phyloP scores from a whole-genome alignment of 2,329 filamentous ascomycete species.

The Fusarium sp. region DNA sequence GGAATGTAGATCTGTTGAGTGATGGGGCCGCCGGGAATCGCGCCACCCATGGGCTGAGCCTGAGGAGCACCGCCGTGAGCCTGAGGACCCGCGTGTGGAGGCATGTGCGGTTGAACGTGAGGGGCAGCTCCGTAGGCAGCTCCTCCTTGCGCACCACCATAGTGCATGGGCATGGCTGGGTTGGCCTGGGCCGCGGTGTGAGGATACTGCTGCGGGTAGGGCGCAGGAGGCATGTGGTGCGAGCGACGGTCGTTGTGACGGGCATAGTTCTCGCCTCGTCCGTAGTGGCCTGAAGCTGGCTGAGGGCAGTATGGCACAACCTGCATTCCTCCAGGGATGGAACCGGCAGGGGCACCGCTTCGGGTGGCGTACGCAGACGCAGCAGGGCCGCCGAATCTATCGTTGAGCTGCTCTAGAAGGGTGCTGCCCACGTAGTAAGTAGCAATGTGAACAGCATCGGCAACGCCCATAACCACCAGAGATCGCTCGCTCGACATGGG shows the following conservation, averaged over 20 bases:
- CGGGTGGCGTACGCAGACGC: slow-evolving; percentile 98
- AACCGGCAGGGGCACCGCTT: slow-evolving; percentile 90
- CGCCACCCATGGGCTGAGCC: slow-evolving; percentile 78
- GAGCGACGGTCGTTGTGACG: slow-evolving; percentile 78
- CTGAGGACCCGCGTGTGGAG: slow-evolving; percentile 66
- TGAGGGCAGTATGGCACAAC: slow-evolving; percentile 98
- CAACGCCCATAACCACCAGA: slow-evolving; percentile 97
- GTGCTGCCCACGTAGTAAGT: slow-evolving; percentile 99
- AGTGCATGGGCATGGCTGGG: slow-evolving; percentile 78
- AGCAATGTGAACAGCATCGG: slow-evolving; percentile 97
- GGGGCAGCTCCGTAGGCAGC: slow-evolving; percentile 78
- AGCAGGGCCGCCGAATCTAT: slow-evolving; percentile 93
- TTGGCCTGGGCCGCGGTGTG: slow-evolving; percentile 69
- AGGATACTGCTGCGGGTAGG: slow-evolving; percentile 77
- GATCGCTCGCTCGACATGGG: slow-evolving; percentile 96
- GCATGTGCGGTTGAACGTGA: slow-evolving; percentile 76
- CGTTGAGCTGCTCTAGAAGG: slow-evolving; percentile 95
- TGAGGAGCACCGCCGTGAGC: slow-evolving; percentile 75
- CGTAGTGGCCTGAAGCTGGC: slow-evolving; percentile 91
- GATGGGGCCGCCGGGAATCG: slow-evolving; percentile 70
- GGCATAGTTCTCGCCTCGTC: slow-evolving; percentile 85
- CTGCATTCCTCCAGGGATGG: slow-evolving; percentile 97
- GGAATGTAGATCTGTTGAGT: slow-evolving; percentile 99
- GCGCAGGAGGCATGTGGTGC: slow-evolving; percentile 80
- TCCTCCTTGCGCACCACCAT: slow-evolving; percentile 78